A percentile compares a stretch with the other conserved stretches of the same genome.
Conservation (phyloP, 805 yeast genomes). For the Cyberlindnera xishuangbannaensis region DNA sequence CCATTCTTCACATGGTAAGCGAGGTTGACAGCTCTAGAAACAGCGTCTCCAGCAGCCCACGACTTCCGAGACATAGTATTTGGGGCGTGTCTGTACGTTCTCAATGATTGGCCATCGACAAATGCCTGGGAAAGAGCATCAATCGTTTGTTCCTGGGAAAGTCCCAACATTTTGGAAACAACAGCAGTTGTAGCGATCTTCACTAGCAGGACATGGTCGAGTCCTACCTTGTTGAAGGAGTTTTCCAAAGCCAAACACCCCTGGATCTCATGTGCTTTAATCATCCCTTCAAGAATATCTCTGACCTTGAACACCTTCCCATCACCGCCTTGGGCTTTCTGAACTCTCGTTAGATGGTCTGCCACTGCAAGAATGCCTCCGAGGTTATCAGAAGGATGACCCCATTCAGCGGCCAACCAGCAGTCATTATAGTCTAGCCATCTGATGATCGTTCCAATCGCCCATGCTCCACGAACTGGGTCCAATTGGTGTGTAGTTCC, state of each 20-base stretch:
- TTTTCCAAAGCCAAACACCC: constrained; percentile 54
- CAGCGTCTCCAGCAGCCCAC: constrained; percentile 67
- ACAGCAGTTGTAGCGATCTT: constrained; percentile 59
- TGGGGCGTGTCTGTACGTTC: constrained; percentile 62
- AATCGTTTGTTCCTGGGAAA: constrained; percentile 43
- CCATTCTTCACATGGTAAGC: constrained; percentile 48
- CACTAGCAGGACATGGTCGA: constrained; percentile 54
- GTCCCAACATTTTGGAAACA: constrained; percentile 48
- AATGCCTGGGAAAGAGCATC: constrained; percentile 56
- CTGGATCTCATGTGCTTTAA: constrained; percentile 60
- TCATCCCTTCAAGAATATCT: constrained; percentile 51
- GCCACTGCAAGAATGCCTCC: constrained; percentile 57
- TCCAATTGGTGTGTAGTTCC: constrained; percentile 48
- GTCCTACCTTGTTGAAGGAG: constrained; percentile 53
- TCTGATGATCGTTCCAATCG: constrained; percentile 50
- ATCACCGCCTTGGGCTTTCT: constrained; percentile 31
- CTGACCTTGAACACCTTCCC: constrained; percentile 40
- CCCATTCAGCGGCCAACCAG: constrained; percentile 70
- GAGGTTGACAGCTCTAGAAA: constrained; percentile 51
- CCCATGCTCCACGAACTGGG: constrained; percentile 54
- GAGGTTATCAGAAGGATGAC: constrained; percentile 57
- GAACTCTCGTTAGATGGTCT: constrained; percentile 45
- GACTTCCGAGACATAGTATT: constrained; percentile 59
- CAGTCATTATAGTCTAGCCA: constrained; percentile 62
- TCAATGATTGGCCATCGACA: constrained; percentile 52